These are phyloP conservation scores for Podaxis rugospora DNA, from an alignment of 768 basidiomycete species.

Conservation along the genomic window DNA sequence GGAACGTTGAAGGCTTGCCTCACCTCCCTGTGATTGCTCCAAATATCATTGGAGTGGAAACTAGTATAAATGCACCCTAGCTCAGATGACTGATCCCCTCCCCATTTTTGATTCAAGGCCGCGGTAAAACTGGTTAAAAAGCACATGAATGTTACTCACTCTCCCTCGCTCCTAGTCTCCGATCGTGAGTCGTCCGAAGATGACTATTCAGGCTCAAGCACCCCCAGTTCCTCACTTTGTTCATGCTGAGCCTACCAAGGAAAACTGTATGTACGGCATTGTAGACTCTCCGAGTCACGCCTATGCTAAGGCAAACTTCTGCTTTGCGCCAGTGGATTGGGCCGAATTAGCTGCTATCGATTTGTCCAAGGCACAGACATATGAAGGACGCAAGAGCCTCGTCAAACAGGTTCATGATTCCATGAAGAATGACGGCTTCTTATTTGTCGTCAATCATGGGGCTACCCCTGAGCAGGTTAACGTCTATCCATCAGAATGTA, in stretches of 20 bases:
- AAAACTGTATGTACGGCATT: constrained; percentile 1
- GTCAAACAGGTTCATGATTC: constrained; percentile 37
- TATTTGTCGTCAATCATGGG: constrained; percentile 48
- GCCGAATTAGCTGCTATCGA: constrained; percentile 48
- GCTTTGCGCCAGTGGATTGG: constrained; percentile 19
- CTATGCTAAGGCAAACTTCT: neutral
- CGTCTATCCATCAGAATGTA: neutral
- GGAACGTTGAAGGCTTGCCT: neutral
- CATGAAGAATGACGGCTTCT: constrained; percentile 36
- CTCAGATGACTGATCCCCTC: constrained; percentile 1
- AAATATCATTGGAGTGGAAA: neutral
- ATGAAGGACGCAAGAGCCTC: constrained; percentile 31
- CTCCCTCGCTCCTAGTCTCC: neutral
- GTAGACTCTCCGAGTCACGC: neutral
- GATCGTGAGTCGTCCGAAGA: neutral
- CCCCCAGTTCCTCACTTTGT: constrained; percentile 7
- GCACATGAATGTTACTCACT: neutral
- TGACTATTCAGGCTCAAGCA: constrained; percentile 1
- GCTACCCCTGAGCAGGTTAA: constrained; percentile 35
- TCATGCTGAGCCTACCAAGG: constrained; percentile 8
- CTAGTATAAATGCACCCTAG: neutral
- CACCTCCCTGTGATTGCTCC: neutral
- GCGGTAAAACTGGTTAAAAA: neutral
- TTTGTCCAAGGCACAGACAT: constrained; percentile 32
- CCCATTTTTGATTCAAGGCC: neutral